Evolutionary conservation across 306 rosid genomes (phyloP), one percentile per base, ranked within the genome.

Genomic region (Castanea crenata): DNA sequence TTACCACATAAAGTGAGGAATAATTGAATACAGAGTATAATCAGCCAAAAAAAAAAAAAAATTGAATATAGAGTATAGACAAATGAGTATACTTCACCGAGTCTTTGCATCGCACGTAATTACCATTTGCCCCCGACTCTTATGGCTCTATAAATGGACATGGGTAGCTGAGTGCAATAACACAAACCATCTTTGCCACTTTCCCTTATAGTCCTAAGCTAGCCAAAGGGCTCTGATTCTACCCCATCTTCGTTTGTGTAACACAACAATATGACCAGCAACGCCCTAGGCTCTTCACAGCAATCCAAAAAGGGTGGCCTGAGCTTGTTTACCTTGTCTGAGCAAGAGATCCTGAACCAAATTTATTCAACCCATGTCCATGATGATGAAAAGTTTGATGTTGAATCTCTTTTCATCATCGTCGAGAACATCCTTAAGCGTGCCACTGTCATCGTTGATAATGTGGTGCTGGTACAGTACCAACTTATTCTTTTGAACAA

Each of bases 321-420:
- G 32, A 49, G 63, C 54, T 41, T 41, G 20, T 74, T 74, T 9
- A 0, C 52, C 54, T 32, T 35, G 54, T 31, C 65, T 32, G 57
- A 56, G 29, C 52, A 55, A 2, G 67, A 74, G 52, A 74, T 74
- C 67, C 4, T n/a, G 34, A 41, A 31, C 11, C 21, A 55, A 9
- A 13, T 73, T 55, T 18, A 29, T 18, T 25, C 15, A 19, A 73
- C 76, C 52, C 70, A 44, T 63, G 88, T 87, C 78, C 85, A 79
- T 58, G 51, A 86, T 7, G 76, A 81, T 55, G 85, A 87, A 59
- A 77, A 65, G 77, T 80, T 79, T 35, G 86, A 87, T 13, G 88
- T 85, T 29, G 80, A 80, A 9, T 81, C 86, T 6, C 88, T 87
- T 80, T 80, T 82, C 83, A 65, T 29, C 19, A 73, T 87, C 71